phyloP scores from a whole-genome alignment of 208 protist genomes.

The Spongospora subterranea region DNA sequence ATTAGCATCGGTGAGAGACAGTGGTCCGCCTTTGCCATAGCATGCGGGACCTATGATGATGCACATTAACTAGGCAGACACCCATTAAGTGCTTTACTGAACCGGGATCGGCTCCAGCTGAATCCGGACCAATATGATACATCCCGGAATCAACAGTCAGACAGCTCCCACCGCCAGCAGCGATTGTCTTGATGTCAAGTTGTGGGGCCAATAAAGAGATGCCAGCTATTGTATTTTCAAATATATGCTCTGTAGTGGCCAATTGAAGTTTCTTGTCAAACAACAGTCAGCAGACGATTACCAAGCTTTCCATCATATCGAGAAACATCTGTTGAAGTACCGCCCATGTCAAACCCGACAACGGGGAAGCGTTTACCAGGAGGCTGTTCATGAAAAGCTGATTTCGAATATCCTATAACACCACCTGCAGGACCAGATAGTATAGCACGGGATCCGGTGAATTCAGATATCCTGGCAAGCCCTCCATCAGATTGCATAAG shows the following conservation, averaged over 20 bases:
- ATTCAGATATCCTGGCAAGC: constrained; percentile 83
- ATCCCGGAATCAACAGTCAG: constrained; percentile 84
- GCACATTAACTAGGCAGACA: not conserved
- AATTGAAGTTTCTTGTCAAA: not conserved
- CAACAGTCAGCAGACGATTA: not conserved
- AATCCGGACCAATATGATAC: constrained; percentile 90
- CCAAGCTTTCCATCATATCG: constrained; percentile 46
- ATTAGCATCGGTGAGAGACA: constrained; percentile 93
- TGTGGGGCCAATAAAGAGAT: constrained; percentile 83
- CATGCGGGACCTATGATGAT: constrained; percentile 83
- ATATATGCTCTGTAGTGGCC: constrained; percentile 81
- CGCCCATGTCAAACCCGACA: constrained; percentile 77
- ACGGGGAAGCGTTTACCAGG: constrained; percentile 57
- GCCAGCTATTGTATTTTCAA: constrained; percentile 84
- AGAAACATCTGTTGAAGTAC: constrained; percentile 90
- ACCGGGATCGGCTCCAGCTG: constrained; percentile 73
- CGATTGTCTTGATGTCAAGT: constrained; percentile 92
- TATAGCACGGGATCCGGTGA: constrained; percentile 87
- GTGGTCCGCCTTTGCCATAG: constrained; percentile 87
- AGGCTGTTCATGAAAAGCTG: constrained; percentile 76
- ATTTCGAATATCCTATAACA: constrained; percentile 87
- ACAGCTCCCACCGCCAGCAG: constrained; percentile 90
- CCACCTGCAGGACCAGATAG: constrained; percentile 90
- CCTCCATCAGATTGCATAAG: constrained; percentile 92
- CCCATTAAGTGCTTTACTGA: not conserved